Conservation (phyloP, 495 filamentous ascomycete species). For the Penicillium macrosclerotiorum region DNA sequence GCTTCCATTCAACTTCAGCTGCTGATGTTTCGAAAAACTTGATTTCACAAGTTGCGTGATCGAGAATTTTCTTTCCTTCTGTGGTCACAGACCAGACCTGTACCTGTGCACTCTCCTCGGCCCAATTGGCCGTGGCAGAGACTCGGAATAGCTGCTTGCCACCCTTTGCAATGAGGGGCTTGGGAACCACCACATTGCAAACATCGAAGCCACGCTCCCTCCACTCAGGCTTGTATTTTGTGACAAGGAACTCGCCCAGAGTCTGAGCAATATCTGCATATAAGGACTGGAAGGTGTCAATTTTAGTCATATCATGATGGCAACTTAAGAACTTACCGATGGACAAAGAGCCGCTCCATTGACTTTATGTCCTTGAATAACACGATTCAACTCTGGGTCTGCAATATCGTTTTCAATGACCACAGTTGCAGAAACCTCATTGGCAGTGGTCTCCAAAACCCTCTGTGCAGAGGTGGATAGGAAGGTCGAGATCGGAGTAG, state of each 20-base stretch:
- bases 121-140: conserved; percentile 37
- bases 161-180: conserved; percentile 63
- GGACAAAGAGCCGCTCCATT: conserved; percentile 60
- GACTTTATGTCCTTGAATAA: conserved; percentile 70
- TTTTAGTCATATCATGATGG: not conserved
- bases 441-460: conserved; percentile 54
- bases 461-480: conserved; percentile 45
- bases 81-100: conserved; percentile 42
- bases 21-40: conserved; percentile 34
- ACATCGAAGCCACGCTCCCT: conserved; percentile 59
- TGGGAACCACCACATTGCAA: conserved; percentile 64
- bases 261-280: conserved; percentile 81
- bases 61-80: conserved; percentile 46
- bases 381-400: conserved; percentile 55
- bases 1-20: conserved; percentile 44
- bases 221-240: conserved; percentile 52
- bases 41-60: conserved; percentile 51
- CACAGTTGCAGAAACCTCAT: conserved; percentile 53
- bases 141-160: conserved; percentile 48
- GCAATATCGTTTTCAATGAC: conserved; percentile 66
- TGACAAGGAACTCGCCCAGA: conserved; percentile 64
- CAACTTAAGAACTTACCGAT: conserved; percentile 36
- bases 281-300: conserved; percentile 41
- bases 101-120: conserved; percentile 23
- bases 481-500: conserved; percentile 34